phyloP scores from a whole-genome alignment of 129 eudicot genomes.

The Tagetes patula region DNA sequence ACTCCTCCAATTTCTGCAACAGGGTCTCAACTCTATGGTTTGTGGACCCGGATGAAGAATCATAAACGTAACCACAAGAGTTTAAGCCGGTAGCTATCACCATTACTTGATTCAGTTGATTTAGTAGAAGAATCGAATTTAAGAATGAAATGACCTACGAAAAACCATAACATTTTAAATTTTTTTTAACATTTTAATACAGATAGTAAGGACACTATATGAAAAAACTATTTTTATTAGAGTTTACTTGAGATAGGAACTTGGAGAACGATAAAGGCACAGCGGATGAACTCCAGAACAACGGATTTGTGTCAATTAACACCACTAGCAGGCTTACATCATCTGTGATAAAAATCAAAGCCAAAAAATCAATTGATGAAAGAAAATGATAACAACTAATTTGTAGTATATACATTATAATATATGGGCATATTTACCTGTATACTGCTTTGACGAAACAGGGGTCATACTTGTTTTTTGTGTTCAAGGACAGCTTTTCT shows the following conservation, averaged over 20 bases:
- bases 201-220: neutral
- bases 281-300: slow-evolving; percentile 62
- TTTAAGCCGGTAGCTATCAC: slow-evolving; percentile 80
- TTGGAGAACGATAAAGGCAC: slow-evolving; percentile 57
- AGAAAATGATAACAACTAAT: neutral
- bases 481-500: neutral
- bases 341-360: slow-evolving; percentile 40
- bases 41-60: slow-evolving; percentile 58
- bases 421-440: slow-evolving; percentile 42
- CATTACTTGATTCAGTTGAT: slow-evolving; percentile 86
- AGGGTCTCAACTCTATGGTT: slow-evolving; percentile 52
- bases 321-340: slow-evolving; percentile 85
- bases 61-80: slow-evolving; percentile 68
- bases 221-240: neutral
- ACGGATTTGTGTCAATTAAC: slow-evolving; percentile 76
- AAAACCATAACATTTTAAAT: neutral
- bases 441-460: slow-evolving; percentile 57
- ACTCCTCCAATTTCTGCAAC: slow-evolving; percentile 64
- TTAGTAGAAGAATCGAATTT: slow-evolving; percentile 72
- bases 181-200: neutral
- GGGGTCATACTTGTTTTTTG: slow-evolving; percentile 43
- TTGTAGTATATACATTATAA: neutral
- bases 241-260: slow-evolving; percentile 73
- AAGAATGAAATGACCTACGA: slow-evolving; percentile 71
- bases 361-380: neutral